Evolutionary conservation across 129 eudicot species (phyloP), one percentile per base, ranked within the genome.

Genomic region (Tagetes patula): DNA sequence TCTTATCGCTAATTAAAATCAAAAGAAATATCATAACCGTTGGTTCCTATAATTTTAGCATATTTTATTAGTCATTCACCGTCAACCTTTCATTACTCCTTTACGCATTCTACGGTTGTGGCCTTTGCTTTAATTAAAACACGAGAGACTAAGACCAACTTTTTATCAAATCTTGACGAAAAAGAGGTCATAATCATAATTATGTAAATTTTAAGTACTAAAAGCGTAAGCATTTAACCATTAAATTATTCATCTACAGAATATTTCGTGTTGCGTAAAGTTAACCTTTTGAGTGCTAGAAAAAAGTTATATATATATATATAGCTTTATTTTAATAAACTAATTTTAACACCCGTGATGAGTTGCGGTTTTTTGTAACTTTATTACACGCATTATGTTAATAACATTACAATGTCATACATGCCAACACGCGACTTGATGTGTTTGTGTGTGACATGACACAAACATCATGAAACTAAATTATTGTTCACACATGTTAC

Each of bases 31-130:
- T 34, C 30, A 60, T 60, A 34, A 60, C 27, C 42, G 36, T 60
- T 60, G 65, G 65, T 60, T 60, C 34, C 32, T 33, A 33, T 33
- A 60, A 4, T 60, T 33, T 30, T 55, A 7, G 37, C 36, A 54
- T 55, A 32, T 59, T 32, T 59, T 59, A 59, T 59, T 33, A 32
- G 32, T 59, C n/a, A 10, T 33, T 59, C 40, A 59, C 41, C 40
- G 5, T 59, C 65, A 33, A 10, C 65, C 42, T 60, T 30, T 13
- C 43, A 7, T 60, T 33, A 10, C 14, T 34, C 14, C 41, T 60
- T 60, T 60, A 60, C 33, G 30, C 41, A 33, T 60, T 60, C 65
- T 34, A 60, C 65, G 65, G 65, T 34, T 34, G 65, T 60, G 43
- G 13, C 64, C 14, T 58, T 58, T 9, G 64, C 64, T 31, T 8